Evolutionary conservation across 1,284 basidiomycete genomes (phyloP).

Genomic region (Apiotrichum mycotoxinovorans): DNA sequence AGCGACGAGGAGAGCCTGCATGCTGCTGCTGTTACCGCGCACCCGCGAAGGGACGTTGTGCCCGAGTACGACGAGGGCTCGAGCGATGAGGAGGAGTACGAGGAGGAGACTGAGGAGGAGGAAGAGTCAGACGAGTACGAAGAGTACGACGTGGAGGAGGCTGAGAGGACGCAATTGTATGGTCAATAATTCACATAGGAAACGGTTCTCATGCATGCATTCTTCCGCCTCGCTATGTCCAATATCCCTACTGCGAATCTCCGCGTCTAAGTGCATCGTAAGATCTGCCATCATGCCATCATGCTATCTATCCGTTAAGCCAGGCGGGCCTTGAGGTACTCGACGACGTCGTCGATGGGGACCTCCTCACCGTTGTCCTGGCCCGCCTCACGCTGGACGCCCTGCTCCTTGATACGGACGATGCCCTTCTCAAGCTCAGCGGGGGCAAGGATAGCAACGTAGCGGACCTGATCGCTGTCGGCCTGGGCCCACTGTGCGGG

Average conservation of each 20-base stretch:
- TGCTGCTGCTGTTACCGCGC: constrained; percentile 7
- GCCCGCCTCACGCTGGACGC: constrained; percentile 61
- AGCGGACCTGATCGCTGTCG: constrained; percentile 88
- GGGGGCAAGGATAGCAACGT: constrained; percentile 83
- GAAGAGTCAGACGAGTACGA: constrained; percentile 6
- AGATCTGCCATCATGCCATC: neutral
- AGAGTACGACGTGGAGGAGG: constrained; percentile 12
- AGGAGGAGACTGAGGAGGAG: constrained; percentile 9
- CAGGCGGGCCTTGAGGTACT: constrained; percentile 56
- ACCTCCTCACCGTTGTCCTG: constrained; percentile 67
- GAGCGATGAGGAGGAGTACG: constrained; percentile 23
- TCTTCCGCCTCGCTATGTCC: neutral
- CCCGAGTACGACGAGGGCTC: constrained; percentile 39
- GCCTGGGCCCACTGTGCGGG: constrained; percentile 83
- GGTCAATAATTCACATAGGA: neutral
- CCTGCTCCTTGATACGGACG: constrained; percentile 89
- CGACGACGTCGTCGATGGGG: constrained; percentile 63
- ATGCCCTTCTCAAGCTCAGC: constrained; percentile 78
- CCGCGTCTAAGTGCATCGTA: constrained; percentile 1
- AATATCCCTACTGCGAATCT: no score
- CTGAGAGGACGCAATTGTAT: neutral
- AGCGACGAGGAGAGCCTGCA: constrained; percentile 34
- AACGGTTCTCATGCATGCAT: neutral
- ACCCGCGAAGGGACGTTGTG: constrained; percentile 31
- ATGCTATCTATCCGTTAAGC: neutral